Evolutionary conservation across 148 eudicot species (phyloP).

Genomic region (Nyssa sinensis): DNA sequence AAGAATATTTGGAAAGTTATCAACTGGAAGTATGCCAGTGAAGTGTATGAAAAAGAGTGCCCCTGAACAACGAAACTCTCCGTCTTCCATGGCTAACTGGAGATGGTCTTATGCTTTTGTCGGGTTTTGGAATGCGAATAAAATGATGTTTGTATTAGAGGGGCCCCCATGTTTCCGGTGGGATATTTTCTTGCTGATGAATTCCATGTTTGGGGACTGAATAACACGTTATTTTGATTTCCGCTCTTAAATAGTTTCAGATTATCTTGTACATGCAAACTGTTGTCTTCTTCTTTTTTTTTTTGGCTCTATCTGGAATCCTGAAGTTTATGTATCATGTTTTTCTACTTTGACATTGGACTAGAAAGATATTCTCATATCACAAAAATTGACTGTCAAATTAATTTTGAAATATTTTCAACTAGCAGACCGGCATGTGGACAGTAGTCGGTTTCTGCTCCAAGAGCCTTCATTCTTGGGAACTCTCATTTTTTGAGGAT

Average conservation of each 20-base stretch:
- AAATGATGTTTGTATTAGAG: background rate
- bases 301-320: background rate
- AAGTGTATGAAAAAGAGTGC: slow-evolving; percentile 65
- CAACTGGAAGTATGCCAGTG: slow-evolving; percentile 78
- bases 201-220: background rate
- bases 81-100: background rate
- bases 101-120: background rate
- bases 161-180: slow-evolving; percentile 1
- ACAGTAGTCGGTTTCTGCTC: too few species aligned
- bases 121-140: background rate
- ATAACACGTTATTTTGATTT: background rate
- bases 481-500: too few species aligned
- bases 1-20: slow-evolving; percentile 87
- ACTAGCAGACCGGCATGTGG: too few species aligned
- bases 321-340: background rate
- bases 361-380: too few species aligned
- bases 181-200: slow-evolving; percentile 5
- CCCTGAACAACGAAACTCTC: slow-evolving; percentile 27
- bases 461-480: too few species aligned
- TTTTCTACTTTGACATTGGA: too few species aligned
- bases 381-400: too few species aligned
- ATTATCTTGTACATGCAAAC: background rate
- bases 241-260: background rate
- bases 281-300: background rate
- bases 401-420: too few species aligned